Evolutionary conservation across 192 early-diverging fungal genomes (phyloP).

Genomic region (Linnemannia hyalina): DNA sequence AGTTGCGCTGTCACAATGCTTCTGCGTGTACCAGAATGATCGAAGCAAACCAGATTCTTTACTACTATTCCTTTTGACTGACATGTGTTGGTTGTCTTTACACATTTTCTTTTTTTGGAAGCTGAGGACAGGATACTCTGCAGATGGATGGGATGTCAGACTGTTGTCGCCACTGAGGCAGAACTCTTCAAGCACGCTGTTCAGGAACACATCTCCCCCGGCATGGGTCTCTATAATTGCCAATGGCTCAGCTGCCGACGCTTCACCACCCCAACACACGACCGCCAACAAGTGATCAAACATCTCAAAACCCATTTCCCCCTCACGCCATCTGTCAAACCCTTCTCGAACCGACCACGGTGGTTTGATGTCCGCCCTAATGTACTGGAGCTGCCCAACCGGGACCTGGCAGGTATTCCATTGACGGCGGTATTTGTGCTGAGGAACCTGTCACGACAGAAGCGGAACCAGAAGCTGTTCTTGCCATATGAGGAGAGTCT

Average conservation of each 20-base stretch:
- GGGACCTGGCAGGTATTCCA: slow-evolving; percentile 65
- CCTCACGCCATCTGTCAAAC: slow-evolving; percentile 52
- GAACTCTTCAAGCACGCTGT: slow-evolving; percentile 64
- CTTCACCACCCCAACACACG: slow-evolving; percentile 45
- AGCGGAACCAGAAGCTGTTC: slow-evolving; percentile 60
- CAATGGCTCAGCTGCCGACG: slow-evolving; percentile 66
- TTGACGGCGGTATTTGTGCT: slow-evolving; percentile 69
- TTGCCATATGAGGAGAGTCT: slow-evolving; percentile 67
- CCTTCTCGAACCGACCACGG: slow-evolving; percentile 35
- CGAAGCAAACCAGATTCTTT: not conserved
- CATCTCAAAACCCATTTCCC: slow-evolving; percentile 69
- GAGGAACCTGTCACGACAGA: slow-evolving; percentile 62
- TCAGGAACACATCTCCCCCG: slow-evolving; percentile 59
- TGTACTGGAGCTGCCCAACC: slow-evolving; percentile 45
- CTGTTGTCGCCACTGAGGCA: slow-evolving; percentile 53
- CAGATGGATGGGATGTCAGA: slow-evolving; percentile 65
- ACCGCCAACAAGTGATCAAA: slow-evolving; percentile 53
- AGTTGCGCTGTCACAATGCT: not conserved
- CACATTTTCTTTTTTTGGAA: not conserved
- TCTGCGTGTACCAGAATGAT: not conserved
- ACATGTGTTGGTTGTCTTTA: not conserved
- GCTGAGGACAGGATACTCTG: slow-evolving; percentile 56
- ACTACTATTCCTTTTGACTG: not conserved
- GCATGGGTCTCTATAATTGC: slow-evolving; percentile 56
- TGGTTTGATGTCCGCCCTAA: slow-evolving; percentile 58